These are phyloP conservation scores for Mortierella sp. DNA, from an alignment of 371 early-diverging fungal species.

Conservation along the genomic window DNA sequence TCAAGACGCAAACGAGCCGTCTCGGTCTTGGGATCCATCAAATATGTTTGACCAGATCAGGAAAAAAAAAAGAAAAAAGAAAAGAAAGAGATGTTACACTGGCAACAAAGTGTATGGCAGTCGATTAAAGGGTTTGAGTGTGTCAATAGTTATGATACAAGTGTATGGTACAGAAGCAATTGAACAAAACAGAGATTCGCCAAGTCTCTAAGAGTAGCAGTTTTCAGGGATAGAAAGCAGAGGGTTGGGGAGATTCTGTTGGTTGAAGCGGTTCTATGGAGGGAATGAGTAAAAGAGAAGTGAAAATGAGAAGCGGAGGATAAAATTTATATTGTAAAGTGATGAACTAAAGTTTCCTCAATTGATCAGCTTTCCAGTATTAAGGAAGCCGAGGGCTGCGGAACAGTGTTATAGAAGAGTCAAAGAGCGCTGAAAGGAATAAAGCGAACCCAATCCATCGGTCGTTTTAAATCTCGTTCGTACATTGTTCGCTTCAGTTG, in stretches of 20 bases:
- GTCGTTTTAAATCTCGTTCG: not conserved
- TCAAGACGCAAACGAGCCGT: constrained; percentile 50
- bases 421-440: not conserved
- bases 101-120: not conserved
- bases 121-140: not conserved
- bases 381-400: not conserved
- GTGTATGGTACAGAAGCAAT: constrained; percentile 13
- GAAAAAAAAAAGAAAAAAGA: not conserved
- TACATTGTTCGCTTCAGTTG: constrained; percentile 34
- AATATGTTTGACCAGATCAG: not conserved
- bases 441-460: not conserved
- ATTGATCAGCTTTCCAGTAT: not conserved
- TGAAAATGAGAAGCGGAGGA: not conserved
- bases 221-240: constrained; percentile 3
- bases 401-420: not conserved
- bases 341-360: not conserved
- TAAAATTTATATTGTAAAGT: constrained; percentile 1
- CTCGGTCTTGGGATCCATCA: constrained; percentile 52
- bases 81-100: not conserved
- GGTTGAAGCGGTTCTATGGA: not conserved
- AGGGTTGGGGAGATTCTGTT: not conserved
- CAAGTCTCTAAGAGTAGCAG: not conserved
- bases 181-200: constrained; percentile 4
- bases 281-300: constrained; percentile 9
- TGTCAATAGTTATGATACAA: constrained; percentile 5